Evolutionary conservation across 305 asterid genomes (phyloP), one percentile per base, ranked within the genome.

Genomic region (Solanum chacoense): DNA sequence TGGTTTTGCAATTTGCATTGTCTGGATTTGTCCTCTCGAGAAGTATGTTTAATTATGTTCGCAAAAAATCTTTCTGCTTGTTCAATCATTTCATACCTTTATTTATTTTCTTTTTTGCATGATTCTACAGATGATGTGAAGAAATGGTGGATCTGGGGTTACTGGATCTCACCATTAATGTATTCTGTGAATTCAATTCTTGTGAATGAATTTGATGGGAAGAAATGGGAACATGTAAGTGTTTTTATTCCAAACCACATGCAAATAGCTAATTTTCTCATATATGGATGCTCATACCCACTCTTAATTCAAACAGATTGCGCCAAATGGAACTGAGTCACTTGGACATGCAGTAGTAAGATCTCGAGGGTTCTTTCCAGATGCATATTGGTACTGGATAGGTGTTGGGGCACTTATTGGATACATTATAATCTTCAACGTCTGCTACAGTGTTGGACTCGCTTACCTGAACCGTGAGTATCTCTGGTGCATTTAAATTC

Each of bases 381-480:
- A 93, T 2, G n/a, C 92, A 63, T 86, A 91, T 85, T 94, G 97
- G 98, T 95, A 95, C 87, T 95, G 98, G 97, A 88, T 94, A 14
- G 97, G 97, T 72, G 40, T 89, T 5, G 96, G 89, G 85, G 96
- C 95, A 16, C 80, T 86, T 31, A 0, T 92, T 11, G 98, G 95
- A 42, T 95, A 91, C 90, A 38, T 90, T 11, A 34, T 84, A 28
- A 6, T 95, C 8, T 92, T 93, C 92, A 95, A 94, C 88, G 0
- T 92, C 83, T 9, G 89, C 63, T 92, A 80, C 86, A 59, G 90
- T 86, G 7, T 91, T 32, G 75, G 90, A 81, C 96, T 95, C 2
- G 88, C 93, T 18, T 93, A 26, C 90, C 96, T 95, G 40, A 81
- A 91, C 18, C 92, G 98, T 95, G 89, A 92, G 97, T 91, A 12